Percentiles rank a stretch among this genome's conserved stretches.
These are phyloP conservation scores for Colletotrichum limetticola DNA, from an alignment of 2,329 filamentous ascomycete species.

Conservation along the genomic window DNA sequence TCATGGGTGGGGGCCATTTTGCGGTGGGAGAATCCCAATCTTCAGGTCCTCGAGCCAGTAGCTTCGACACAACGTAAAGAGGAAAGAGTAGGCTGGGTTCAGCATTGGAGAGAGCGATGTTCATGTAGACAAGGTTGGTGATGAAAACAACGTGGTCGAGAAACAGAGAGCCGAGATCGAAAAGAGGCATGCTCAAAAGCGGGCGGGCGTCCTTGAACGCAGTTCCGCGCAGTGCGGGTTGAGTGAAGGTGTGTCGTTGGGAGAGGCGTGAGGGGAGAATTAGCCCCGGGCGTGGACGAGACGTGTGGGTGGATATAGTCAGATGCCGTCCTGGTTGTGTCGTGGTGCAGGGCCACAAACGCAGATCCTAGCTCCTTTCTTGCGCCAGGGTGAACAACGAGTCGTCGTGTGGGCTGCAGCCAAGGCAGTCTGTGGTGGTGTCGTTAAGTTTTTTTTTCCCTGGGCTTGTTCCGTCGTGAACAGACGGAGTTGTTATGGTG, in stretches of 20 bases:
- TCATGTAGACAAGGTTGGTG: constrained; percentile 64
- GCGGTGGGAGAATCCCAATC: constrained; percentile 52
- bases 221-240: constrained; percentile 12
- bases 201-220: constrained; percentile 25
- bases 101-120: constrained; percentile 59
- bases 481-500: not conserved
- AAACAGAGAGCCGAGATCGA: constrained; percentile 62
- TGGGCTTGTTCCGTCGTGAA: constrained; percentile 2
- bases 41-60: constrained; percentile 59
- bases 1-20: constrained; percentile 48
- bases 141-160: constrained; percentile 64
- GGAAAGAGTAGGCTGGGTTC: constrained; percentile 58
- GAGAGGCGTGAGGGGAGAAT: constrained; percentile 11
- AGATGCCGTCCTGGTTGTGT: constrained; percentile 26
- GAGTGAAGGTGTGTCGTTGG: constrained; percentile 3
- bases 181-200: constrained; percentile 56
- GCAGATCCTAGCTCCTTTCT: constrained; percentile 31
- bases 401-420: constrained; percentile 17
- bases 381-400: constrained; percentile 16
- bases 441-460: constrained; percentile 9
- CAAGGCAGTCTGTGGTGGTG: constrained; percentile 8
- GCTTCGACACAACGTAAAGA: constrained; percentile 60
- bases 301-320: constrained; percentile 30
- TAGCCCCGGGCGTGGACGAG: constrained; percentile 17
- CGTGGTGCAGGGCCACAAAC: constrained; percentile 14